These are phyloP conservation scores for Spinellus fusiger DNA, from an alignment of 192 early-diverging fungal species.

Conservation along the genomic window DNA sequence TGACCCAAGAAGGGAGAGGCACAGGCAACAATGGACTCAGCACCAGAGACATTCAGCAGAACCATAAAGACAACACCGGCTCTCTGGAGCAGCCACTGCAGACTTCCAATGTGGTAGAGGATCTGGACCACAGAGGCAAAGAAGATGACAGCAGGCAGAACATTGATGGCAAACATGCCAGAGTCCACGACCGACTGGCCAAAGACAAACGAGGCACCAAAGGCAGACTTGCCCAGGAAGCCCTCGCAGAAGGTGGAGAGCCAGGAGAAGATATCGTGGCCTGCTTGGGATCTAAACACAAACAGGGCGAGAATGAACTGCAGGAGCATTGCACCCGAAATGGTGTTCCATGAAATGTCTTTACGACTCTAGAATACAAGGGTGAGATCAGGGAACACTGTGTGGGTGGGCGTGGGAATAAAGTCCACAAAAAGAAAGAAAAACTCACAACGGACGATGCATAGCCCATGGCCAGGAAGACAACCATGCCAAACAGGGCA, in stretches of 20 bases:
- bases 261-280: constrained; percentile 70
- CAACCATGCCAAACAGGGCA: constrained; percentile 62
- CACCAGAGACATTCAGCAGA: constrained; percentile 70
- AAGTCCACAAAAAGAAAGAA: neutral
- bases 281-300: constrained; percentile 65
- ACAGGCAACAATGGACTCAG: constrained; percentile 77
- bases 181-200: constrained; percentile 42
- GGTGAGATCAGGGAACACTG: neutral
- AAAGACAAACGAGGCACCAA: constrained; percentile 68
- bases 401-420: neutral
- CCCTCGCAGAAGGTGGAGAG: constrained; percentile 44
- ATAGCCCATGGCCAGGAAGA: constrained; percentile 45
- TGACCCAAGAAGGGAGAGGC: constrained; percentile 85
- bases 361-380: constrained; percentile 39
- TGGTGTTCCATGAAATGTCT: constrained; percentile 70
- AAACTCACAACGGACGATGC: constrained; percentile 45
- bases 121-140: constrained; percentile 83
- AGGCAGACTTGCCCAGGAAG: constrained; percentile 62
- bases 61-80: constrained; percentile 57
- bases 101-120: constrained; percentile 75
- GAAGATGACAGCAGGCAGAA: constrained; percentile 84
- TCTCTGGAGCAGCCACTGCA: constrained; percentile 74
- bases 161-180: constrained; percentile 55
- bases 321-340: constrained; percentile 58
- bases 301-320: constrained; percentile 80